Percentiles rank a stretch among this genome's conserved stretches.
Evolutionary conservation across 2,329 filamentous ascomycete species (phyloP).

Genomic region (Pseudogymnoascus sp.): DNA sequence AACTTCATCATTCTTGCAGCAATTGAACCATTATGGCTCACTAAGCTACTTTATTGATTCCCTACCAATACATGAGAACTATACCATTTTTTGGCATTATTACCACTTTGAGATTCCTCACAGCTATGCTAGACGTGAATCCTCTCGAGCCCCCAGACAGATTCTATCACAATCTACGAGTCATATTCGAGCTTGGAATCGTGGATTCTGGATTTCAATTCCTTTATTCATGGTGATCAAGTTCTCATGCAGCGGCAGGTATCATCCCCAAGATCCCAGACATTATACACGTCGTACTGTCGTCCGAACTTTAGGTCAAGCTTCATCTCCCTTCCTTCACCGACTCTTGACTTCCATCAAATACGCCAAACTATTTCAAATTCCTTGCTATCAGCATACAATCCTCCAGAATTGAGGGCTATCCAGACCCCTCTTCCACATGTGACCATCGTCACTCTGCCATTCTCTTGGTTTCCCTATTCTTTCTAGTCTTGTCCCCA

Average conservation of each 20-base stretch:
- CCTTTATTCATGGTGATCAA: background rate
- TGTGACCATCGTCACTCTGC: background rate
- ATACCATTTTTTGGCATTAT: background rate
- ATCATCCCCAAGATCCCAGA: background rate
- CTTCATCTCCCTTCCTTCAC: background rate
- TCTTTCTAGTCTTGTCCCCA: background rate
- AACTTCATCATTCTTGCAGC: background rate
- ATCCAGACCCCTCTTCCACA: background rate
- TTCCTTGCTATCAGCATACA: background rate
- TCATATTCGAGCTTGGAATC: background rate
- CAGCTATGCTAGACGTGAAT: background rate
- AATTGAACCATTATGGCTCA: background rate
- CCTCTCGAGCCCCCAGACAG: background rate
- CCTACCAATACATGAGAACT: background rate
- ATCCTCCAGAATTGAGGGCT: background rate
- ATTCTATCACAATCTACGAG: slow-evolving; percentile 4
- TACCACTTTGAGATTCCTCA: background rate
- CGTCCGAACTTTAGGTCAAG: slow-evolving; percentile 1
- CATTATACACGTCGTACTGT: background rate
- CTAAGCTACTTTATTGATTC: background rate
- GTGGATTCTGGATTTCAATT: background rate
- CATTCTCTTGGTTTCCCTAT: background rate
- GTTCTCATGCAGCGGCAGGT: background rate
- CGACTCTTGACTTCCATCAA: background rate
- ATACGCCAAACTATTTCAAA: background rate